Base-by-base conservation (phyloP, 805 yeast species). In the Scheffersomyces spartinae region DNA sequence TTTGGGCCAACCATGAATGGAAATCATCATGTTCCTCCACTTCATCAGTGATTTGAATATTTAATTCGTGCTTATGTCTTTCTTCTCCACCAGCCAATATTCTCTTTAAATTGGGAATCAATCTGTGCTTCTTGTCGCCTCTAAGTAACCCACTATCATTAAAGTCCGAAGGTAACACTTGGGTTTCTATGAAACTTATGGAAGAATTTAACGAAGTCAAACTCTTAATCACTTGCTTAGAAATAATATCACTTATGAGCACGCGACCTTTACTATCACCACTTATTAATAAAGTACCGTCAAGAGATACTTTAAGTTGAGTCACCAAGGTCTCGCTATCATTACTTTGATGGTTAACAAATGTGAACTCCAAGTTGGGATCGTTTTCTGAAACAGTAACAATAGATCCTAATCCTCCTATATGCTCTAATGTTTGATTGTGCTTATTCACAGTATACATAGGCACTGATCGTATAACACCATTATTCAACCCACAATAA, bases 261-360 rank as follows among this genome's bases (percentile, higher is more conserved):
- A 82, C 70, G 15, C 68, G 61, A 1, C 96, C 96, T n/a, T 38
- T 42, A 0, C 64, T 47, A 43, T 82, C 93, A 18, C 95, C 96
- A 5, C 84, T 69, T 3, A 79, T 55, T 5, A 86, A 40, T 18
- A 57, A 47, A 10, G 86, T 71, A 4, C 88, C 94, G 44, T 86
- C 96, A 42, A 79, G 54, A 5, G 85, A 72, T 3, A 81, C 49
- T 2, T 55, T 59, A 26, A 85, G 36, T 20, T 68, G 53, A 0
- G 82, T 68, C 2, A 80, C 69, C 3, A 42, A 32, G 5, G 47
- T 45, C 1, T 46, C 42, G 6, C 39, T 43, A 11, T 42, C 43
- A 9, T 22, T 17, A 14, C 26, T 26, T 15, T 49, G 52, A 39
- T 69, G 78, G 27, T 68, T 74, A 4, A 66, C 63, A 26, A 78